Evolutionary conservation across 2,329 filamentous ascomycete species (phyloP), one percentile per base, ranked within the genome.

Genomic region (Mycogone perniciosa): DNA sequence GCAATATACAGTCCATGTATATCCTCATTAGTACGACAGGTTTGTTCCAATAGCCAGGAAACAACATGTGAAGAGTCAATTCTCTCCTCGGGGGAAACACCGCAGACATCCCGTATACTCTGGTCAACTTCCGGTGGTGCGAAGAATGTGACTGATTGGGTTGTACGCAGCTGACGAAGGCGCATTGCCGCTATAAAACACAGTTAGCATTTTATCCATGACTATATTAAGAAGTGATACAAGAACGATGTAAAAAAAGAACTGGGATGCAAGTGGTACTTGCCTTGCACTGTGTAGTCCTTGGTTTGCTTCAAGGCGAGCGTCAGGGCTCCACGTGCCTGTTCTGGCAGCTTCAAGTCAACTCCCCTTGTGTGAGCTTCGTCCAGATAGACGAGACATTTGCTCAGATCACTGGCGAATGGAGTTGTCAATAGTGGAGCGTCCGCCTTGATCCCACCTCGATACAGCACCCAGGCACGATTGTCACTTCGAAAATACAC

Each of bases 11-110:
- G 67, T 0, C 76, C 71, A 44, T 79, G 76, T 0, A 86, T 61
- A 31, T 84, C 76, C 52, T 84, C 79, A 20, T 80, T 83, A 0
- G 67, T 72, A 6, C 68, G 63, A 52, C 84, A 88, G 0, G 82
- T 85, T 48, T 86, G 80, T 41, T 84, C 73, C 0, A 88, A 69
- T 0, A 87, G 71, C 84, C 84, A 87, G 4, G 62, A 58, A 1
- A 86, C 54, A 0, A 64, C 57, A n/a, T 53, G 27, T 1, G 51
- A 38, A 13, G 51, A 53, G 20, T 64, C 56, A 0, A 48, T 8
- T 2, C 1, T 6, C 10, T 29, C 8, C 11, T 50, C 61, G 5
- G 8, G 3, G 8, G 7, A 8, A 3, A 9, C 8, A 0, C 8
- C 4, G 9, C 39, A 51, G 0, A 75, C 46, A 50, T 82, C 76